Evolutionary conservation across 257 asterid genomes (phyloP), one percentile per base, ranked within the genome.

Genomic region (Jacaranda copaia): DNA sequence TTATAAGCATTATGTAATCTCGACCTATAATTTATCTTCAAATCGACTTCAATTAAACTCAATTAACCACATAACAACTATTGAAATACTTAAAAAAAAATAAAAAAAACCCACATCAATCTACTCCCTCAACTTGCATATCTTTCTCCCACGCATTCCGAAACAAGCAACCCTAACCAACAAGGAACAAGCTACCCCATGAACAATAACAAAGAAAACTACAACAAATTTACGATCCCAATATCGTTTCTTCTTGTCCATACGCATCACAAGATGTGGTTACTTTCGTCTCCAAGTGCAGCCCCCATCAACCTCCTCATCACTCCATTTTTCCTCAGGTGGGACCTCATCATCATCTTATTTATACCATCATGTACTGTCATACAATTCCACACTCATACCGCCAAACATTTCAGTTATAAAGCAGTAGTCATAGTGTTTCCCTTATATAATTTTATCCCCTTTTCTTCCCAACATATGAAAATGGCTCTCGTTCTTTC

Each of bases 401-500:
- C 18, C 42, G 3, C 35, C 72, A n/a, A 46, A 46, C 43, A 16
- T 19, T 7, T 69, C 59, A 58, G 65, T 8, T 58, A 4, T 12
- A 42, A 42, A 10, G 3, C 62, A 56, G 62, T n/a, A 20, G 32
- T 8, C 19, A 18, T 56, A 56, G 62, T 56, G 62, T 56, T 16
- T 16, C 9, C 32, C 1, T 11, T 64, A 15, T 14, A 8, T 15
- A n/a, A 1, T 53, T 14, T 0, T 13, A 5, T 15, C 59, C 13
- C 48, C 11, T 19, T 5, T 6, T 16, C 36, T 32, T 70, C 69
- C 73, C 64, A 15, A 15, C n/a, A 10, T 11, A 36, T 5, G 32
- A 25, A 25, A 25, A 89, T 93, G 97, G 88, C 83, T 84, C 60
- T 81, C 18, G 57, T 84, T 25, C 79, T 64, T 72, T 67, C n/a